These are phyloP conservation scores for Tylopilus plumbeoviolaceoides DNA, from an alignment of 768 basidiomycete genomes.

Conservation along the genomic window DNA sequence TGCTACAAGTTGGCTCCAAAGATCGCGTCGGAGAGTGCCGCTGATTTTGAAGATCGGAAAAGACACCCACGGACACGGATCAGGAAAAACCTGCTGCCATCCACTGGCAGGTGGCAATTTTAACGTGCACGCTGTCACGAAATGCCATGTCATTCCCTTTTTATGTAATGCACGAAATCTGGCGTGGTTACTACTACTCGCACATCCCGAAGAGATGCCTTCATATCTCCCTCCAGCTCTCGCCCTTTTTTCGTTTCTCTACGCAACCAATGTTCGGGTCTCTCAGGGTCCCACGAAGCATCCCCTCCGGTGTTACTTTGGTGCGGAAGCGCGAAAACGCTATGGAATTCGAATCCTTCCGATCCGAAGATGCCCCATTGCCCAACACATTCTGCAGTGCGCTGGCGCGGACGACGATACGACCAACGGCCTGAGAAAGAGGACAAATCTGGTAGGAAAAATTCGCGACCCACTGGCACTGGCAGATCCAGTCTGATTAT, in stretches of 20 bases:
- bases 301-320: background rate
- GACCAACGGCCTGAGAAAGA: background rate
- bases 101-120: conserved; percentile 6
- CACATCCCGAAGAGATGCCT: conserved; percentile 4
- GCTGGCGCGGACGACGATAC: background rate
- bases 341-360: conserved; percentile 9
- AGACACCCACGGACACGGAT: conserved; percentile 21
- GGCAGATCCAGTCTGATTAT: conserved; percentile 20
- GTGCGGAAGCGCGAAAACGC: conserved; percentile 14
- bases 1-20: background rate
- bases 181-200: conserved; percentile 7
- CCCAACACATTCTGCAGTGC: conserved; percentile 2
- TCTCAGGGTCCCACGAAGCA: background rate
- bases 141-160: conserved; percentile 6
- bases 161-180: background rate
- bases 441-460: conserved; percentile 16
- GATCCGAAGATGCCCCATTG: conserved; percentile 12
- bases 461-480: too few species aligned
- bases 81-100: conserved; percentile 11
- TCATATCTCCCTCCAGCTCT: background rate
- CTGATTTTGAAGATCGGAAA: conserved; percentile 8
- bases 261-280: background rate
- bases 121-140: conserved; percentile 7
- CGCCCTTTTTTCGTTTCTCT: background rate
- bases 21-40: conserved; percentile 17